Base-by-base conservation (phyloP, 371 early-diverging fungal genomes). In the Haplosporangium sp. region DNA sequence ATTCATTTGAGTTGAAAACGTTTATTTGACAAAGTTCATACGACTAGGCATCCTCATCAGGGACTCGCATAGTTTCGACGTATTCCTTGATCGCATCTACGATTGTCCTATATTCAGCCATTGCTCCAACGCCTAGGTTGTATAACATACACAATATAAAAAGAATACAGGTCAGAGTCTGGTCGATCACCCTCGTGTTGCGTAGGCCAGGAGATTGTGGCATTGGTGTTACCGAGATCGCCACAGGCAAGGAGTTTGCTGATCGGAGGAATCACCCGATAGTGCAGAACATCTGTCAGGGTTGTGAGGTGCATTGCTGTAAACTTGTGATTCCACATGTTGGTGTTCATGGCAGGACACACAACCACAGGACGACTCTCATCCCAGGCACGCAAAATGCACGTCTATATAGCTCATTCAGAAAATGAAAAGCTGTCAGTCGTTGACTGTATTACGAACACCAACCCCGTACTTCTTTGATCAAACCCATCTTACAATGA, bases 291-390 rank as follows among this genome's bases (percentile, higher is more conserved):
- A 13, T 81, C 72, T 45, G 70, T 72, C 20, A 95, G 67, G 2
- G 84, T 68, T 0, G 72, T 64, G 37, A 97, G 71, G 75, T 98
- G 98, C 40, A 73, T 82, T 8, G 73, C 73, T 0, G 99, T 99
- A 23, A 96, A 87, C 18, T 95, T 98, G 82, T 99, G 96, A 37
- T 90, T 84, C 94, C 95, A 99, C 98, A 99, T 98, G 82, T 90
- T 87, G 11, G 98, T 97, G 73, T 99, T 99, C 98, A 98, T 99
- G 6, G 98, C 98, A 6, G 99, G 99, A 61, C 93, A 94, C 7
- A 93, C 88, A 18, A 96, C 56, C 12, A 80, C 94, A 51, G 94
- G 89, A 60, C 89, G 87, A 0, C 45, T 62, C 42, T 83, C 80
- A 70, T 96, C 93, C 98, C 98, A 98, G 1, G 99, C 99, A 5